phyloP scores from a whole-genome alignment of 495 filamentous ascomycete genomes.

The Wilcoxina mikolae region DNA sequence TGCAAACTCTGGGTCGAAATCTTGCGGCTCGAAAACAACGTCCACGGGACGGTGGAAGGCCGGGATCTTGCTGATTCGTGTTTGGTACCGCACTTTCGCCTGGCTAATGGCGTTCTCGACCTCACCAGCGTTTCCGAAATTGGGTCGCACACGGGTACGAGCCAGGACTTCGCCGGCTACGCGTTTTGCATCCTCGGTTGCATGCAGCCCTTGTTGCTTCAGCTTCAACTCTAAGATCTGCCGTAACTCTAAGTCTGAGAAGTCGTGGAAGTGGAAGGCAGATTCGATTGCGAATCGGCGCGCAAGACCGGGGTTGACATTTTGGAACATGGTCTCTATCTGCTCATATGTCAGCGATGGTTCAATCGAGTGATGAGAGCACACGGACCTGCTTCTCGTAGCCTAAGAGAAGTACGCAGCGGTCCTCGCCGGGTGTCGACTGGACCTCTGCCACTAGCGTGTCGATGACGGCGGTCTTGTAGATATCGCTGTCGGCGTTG shows the following conservation, averaged over 20 bases:
- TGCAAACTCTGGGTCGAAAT: constrained; percentile 56
- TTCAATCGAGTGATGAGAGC: too few relatives aligned
- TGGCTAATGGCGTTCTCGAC: constrained; percentile 27
- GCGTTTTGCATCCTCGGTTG: constrained; percentile 32
- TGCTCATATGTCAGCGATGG: too few relatives aligned
- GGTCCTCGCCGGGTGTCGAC: constrained; percentile 55
- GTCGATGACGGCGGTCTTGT: constrained; percentile 50
- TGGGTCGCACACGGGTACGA: constrained; percentile 34
- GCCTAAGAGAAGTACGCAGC: constrained; percentile 59
- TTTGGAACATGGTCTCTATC: constrained; percentile 65
- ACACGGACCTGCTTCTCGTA: constrained; percentile 58
- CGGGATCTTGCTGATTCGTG: neutral
- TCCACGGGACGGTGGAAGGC: neutral
- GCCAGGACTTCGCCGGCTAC: constrained; percentile 34
- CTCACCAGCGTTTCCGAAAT: constrained; percentile 45
- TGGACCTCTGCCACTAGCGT: constrained; percentile 72
- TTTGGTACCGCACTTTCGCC: constrained; percentile 20
- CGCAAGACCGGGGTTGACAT: constrained; percentile 57
- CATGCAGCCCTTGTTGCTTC: constrained; percentile 33
- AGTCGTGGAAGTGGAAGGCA: constrained; percentile 60
- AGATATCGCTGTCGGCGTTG: constrained; percentile 35
- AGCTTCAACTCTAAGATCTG: constrained; percentile 46
- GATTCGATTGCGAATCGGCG: constrained; percentile 49
- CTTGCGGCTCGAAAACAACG: constrained; percentile 40
- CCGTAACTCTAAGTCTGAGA: constrained; percentile 42